Conservation (phyloP, 345 rosid species). For the Bruguiera parviflora region DNA sequence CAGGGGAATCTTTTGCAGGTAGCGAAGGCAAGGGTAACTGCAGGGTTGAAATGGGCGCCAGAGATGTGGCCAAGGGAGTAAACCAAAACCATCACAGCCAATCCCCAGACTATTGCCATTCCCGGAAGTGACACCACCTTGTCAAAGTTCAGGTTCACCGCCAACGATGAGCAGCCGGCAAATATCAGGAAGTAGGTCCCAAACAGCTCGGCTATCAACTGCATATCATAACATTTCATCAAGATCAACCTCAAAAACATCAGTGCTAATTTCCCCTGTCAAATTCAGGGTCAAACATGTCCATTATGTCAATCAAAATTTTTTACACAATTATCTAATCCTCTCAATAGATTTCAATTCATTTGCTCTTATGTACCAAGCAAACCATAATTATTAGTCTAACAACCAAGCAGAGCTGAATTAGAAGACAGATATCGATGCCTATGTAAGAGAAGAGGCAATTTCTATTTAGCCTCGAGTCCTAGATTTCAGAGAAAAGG, state of each 20-base stretch:
- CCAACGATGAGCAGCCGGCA: conserved; percentile 81
- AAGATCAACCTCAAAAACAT: no score
- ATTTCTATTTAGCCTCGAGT: not conserved
- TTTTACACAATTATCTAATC: no score
- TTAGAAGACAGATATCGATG: not conserved
- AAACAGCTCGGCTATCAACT: conserved; percentile 70
- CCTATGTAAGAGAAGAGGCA: not conserved
- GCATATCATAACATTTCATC: conserved; percentile 10
- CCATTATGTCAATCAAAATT: no score
- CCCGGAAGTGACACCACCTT: conserved; percentile 70
- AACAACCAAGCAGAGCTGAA: not conserved
- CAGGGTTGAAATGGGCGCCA: conserved; percentile 95
- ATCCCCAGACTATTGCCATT: conserved; percentile 78
- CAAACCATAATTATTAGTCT: no score
- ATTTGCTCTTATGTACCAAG: no score
- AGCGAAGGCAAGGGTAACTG: conserved; percentile 92
- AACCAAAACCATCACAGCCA: conserved; percentile 78
- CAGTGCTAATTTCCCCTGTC: no score
- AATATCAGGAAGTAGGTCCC: conserved; percentile 92
- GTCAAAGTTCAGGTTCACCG: conserved; percentile 56
- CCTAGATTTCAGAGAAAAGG: no score
- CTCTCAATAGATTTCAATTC: no score
- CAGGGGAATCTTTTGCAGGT: conserved; percentile 73
- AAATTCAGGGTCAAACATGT: no score
- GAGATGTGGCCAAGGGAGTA: conserved; percentile 93